Percentiles rank a stretch among this genome's conserved stretches.
Evolutionary conservation across 208 protist species (phyloP).

Genomic region (Leptomonas pyrrhocoris): DNA sequence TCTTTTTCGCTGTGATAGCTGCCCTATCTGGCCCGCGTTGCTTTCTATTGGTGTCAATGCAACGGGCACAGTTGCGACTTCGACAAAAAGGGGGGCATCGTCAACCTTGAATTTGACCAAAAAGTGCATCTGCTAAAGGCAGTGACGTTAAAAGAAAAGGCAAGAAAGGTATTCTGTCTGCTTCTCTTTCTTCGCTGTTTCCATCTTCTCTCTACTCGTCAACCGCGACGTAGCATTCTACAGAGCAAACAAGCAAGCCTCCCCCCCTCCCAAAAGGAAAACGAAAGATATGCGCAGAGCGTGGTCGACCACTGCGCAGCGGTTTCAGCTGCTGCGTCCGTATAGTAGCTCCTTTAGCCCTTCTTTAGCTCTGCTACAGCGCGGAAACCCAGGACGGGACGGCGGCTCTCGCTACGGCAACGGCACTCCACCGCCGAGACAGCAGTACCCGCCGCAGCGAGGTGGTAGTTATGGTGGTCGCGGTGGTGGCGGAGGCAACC

Average conservation of each 20-base stretch:
- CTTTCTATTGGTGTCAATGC: too few species aligned
- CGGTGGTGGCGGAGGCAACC: not conserved
- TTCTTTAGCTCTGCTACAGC: constrained; percentile 8
- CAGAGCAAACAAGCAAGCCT: not conserved
- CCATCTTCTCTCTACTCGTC: not conserved
- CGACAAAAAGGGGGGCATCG: too few species aligned
- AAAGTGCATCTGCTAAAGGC: too few species aligned
- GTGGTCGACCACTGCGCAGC: not conserved
- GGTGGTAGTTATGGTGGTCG: constrained; percentile 9
- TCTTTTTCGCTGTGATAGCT: not conserved
- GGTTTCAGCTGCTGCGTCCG: constrained; percentile 4
- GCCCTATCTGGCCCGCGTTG: too few species aligned
- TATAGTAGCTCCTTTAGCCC: constrained; percentile 15
- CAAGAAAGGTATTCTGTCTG: not conserved
- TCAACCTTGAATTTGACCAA: too few species aligned
- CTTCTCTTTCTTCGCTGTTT: not conserved
- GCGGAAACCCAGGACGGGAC: constrained; percentile 10
- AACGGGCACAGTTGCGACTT: too few species aligned
- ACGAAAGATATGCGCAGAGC: constrained; percentile 6
- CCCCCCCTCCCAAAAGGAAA: too few species aligned
- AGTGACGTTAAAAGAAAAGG: too few species aligned
- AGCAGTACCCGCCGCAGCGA: constrained; percentile 13
- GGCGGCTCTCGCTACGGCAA: constrained; percentile 8
- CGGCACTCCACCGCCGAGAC: not conserved
- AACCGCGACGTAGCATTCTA: not conserved